phyloP scores from a whole-genome alignment of 1,284 basidiomycete species.

The Puccinia hordei region DNA sequence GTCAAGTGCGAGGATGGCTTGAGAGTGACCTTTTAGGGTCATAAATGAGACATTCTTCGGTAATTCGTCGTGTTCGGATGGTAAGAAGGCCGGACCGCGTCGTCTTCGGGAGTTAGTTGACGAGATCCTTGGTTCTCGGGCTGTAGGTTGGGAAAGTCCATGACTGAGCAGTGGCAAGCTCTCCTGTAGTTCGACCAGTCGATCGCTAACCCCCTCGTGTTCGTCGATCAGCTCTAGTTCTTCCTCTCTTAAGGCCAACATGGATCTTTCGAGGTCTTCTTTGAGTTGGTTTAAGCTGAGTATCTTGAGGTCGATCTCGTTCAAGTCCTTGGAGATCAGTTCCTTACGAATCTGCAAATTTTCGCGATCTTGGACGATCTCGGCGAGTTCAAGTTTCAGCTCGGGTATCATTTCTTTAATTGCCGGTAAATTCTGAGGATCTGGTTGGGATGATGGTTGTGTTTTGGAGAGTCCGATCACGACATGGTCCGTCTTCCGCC shows the following conservation, averaged over 20 bases:
- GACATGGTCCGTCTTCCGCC: slow-evolving; percentile 52
- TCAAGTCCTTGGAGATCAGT: slow-evolving; percentile 79
- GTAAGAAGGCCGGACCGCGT: slow-evolving; percentile 85
- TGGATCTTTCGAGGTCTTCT: slow-evolving; percentile 75
- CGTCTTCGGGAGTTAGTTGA: slow-evolving; percentile 68
- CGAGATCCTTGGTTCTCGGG: slow-evolving; percentile 47
- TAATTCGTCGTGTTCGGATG: slow-evolving; percentile 94
- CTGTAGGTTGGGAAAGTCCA: slow-evolving; percentile 11
- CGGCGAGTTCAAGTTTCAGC: slow-evolving; percentile 74
- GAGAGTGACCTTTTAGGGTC: slow-evolving; percentile 79
- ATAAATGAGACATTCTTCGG: slow-evolving; percentile 95
- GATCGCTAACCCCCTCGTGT: slow-evolving; percentile 81
- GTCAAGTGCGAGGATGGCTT: slow-evolving; percentile 84
- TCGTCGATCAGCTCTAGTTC: slow-evolving; percentile 95
- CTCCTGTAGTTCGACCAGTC: slow-evolving; percentile 66
- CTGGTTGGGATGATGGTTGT: slow-evolving; percentile 1
- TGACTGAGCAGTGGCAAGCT: slow-evolving; percentile 25
- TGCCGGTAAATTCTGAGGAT: background rate
- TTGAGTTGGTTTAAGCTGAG: slow-evolving; percentile 79
- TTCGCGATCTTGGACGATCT: slow-evolving; percentile 84
- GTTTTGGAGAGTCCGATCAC: slow-evolving; percentile 52
- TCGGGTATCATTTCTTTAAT: slow-evolving; percentile 61
- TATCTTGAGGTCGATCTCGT: slow-evolving; percentile 84
- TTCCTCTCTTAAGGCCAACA: slow-evolving; percentile 87
- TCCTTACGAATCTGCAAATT: slow-evolving; percentile 81